Evolutionary conservation across 176 grass and related monocot genomes (phyloP), one percentile per base, ranked within the genome.

Genomic region (Cymbopogon citratus): DNA sequence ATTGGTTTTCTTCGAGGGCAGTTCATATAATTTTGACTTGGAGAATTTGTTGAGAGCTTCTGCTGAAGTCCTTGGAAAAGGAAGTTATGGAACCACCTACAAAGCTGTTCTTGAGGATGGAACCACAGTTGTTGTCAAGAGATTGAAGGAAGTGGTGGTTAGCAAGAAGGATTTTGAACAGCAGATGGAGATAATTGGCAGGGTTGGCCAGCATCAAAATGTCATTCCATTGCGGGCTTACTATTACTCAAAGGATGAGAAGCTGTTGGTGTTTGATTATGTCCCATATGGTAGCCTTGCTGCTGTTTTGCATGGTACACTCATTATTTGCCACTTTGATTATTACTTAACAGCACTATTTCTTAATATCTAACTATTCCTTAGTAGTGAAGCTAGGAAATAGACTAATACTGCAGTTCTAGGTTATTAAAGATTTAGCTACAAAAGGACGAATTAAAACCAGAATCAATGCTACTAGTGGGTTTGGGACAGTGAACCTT

Each of bases 221-320:
- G 80, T 99, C 61, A 51, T 91, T 45, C 92, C 96, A 4, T 81
- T 99, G 79, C 86, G 90, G 81, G 92, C 96, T 81, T 99, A 99
- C 66, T 99, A 99, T 81, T 99, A 95, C 84, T 99, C 96, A 61
- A 99, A 99, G 63, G 96, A 99, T 87, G 96, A 99, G 65, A 99
- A 99, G 48, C 89, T 99, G 49, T 87, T 99, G 12, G 93, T 99
- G 72, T 99, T 88, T 99, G 96, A 99, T 74, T 93, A 91, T 83
- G 64, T 90, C 35, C 86, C 84, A 29, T 65, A 81, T 80, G 92
- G 96, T 70, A 99, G 89, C 86, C 87, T 99, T 13, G 87, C 87
- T 36, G 25, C 85, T 81, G 84, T 89, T 68, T 91, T 99, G 87
- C 96, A 99, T 75, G 96, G 96, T 99, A 99, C 28, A 82, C 33